Conservation (phyloP, 257 asterid genomes). For the Nicotiana tabacum region DNA sequence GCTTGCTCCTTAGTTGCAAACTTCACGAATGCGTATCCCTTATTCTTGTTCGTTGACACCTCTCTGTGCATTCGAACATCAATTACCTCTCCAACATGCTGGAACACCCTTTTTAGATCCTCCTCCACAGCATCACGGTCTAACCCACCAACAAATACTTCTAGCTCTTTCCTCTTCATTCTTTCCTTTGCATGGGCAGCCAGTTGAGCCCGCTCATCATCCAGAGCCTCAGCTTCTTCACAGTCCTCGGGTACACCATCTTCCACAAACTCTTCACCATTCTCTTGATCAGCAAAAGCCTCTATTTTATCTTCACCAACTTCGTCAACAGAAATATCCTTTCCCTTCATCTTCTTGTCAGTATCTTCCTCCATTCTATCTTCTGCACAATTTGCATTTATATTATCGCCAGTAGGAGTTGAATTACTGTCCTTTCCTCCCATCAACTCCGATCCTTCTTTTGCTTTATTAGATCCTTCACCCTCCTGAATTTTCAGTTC, state of each 20-base stretch:
- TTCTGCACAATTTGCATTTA: slow-evolving; percentile 21
- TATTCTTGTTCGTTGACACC: slow-evolving; percentile 50
- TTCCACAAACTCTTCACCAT: slow-evolving; percentile 34
- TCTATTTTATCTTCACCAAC: slow-evolving; percentile 43
- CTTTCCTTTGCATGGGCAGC: slow-evolving; percentile 50
- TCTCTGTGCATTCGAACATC: slow-evolving; percentile 52
- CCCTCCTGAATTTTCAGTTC: slow-evolving; percentile 25
- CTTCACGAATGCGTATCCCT: slow-evolving; percentile 62
- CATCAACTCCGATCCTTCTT: slow-evolving; percentile 19
- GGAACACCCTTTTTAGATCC: slow-evolving; percentile 50
- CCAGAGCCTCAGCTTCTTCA: slow-evolving; percentile 36
- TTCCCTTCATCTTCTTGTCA: slow-evolving; percentile 29
- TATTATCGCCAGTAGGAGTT: slow-evolving; percentile 8
- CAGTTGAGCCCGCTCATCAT: slow-evolving; percentile 45
- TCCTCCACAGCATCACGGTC: slow-evolving; percentile 54
- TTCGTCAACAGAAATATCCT: slow-evolving; percentile 36
- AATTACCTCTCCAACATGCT: slow-evolving; percentile 54
- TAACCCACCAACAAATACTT: slow-evolving; percentile 65
- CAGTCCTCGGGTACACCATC: slow-evolving; percentile 30
- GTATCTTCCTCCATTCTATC: slow-evolving; percentile 27
- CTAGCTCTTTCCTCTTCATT: slow-evolving; percentile 52
- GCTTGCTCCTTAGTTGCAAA: slow-evolving; percentile 60
- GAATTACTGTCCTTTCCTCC: slow-evolving; percentile 15
- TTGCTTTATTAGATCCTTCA: slow-evolving; percentile 15
- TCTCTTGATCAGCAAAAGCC: slow-evolving; percentile 43